Percentiles rank a stretch among this genome's conserved stretches.
These are phyloP conservation scores for Apocynum venetum DNA, from an alignment of 257 asterid species.

Conservation along the genomic window DNA sequence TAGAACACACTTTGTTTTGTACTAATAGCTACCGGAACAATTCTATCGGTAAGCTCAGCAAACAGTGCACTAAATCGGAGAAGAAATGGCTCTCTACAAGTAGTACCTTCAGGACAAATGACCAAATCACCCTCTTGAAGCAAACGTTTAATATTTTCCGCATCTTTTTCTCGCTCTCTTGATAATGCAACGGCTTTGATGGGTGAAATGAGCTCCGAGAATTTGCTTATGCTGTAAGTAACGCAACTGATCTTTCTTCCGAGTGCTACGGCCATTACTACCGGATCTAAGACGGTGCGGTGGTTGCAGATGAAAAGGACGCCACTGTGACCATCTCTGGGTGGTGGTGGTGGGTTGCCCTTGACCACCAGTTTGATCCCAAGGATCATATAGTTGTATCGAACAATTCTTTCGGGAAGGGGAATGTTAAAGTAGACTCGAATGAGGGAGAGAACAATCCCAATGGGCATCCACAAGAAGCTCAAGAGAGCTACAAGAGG, in stretches of 20 bases:
- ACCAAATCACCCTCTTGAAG: conserved; percentile 78
- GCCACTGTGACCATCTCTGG: conserved; percentile 51
- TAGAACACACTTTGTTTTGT: conserved; percentile 65
- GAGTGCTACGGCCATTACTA: conserved; percentile 72
- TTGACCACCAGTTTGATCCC: conserved; percentile 72
- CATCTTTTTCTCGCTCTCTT: conserved; percentile 75
- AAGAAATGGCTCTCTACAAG: conserved; percentile 77
- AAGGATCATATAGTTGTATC: conserved; percentile 52
- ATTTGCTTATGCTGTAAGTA: conserved; percentile 75
- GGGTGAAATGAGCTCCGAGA: conserved; percentile 75
- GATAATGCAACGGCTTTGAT: conserved; percentile 82
- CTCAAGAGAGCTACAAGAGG: conserved; percentile 61
- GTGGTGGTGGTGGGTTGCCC: conserved; percentile 89
- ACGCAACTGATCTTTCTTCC: conserved; percentile 87
- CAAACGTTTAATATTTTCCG: conserved; percentile 52
- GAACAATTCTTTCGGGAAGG: conserved; percentile 55
- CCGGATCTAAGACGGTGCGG: conserved; percentile 80
- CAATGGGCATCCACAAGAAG: conserved; percentile 78
- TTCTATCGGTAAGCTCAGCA: conserved; percentile 78
- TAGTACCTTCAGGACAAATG: conserved; percentile 86
- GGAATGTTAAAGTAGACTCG: conserved; percentile 65
- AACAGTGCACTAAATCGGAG: conserved; percentile 84
- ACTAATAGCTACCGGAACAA: conserved; percentile 81
- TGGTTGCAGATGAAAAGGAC: conserved; percentile 86
- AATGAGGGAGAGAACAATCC: conserved; percentile 48